Evolutionary conservation across 2,329 filamentous ascomycete species (phyloP).

Genomic region (Chaetothyriales sp.): DNA sequence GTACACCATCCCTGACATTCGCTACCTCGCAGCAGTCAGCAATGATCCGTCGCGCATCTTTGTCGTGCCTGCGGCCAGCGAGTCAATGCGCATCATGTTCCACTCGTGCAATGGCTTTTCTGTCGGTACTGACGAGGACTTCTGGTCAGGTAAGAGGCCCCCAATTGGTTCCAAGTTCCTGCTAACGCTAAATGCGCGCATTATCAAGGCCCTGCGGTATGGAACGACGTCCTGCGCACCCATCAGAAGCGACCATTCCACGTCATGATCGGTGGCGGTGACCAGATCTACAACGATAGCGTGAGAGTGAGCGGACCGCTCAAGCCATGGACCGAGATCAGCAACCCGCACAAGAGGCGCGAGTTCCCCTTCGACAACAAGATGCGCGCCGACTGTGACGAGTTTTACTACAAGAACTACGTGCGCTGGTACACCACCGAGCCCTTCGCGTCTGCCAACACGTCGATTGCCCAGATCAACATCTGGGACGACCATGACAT

Average conservation of each 20-base stretch:
- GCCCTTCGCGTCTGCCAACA: conserved; percentile 44
- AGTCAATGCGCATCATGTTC: conserved; percentile 56
- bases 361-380: conserved; percentile 50
- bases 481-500: conserved; percentile 54
- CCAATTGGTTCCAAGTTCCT: not conserved
- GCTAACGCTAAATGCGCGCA: conserved; percentile 1
- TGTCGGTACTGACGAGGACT: conserved; percentile 48
- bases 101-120: conserved; percentile 56
- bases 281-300: conserved; percentile 66
- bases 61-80: conserved; percentile 41
- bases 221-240: conserved; percentile 49
- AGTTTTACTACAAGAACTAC: conserved; percentile 49
- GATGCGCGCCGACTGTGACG: conserved; percentile 43
- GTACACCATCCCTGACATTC: conserved; percentile 56
- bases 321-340: conserved; percentile 46
- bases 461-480: conserved; percentile 49
- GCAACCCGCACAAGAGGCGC: conserved; percentile 45
- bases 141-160: conserved; percentile 32
- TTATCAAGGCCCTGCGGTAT: conserved; percentile 38
- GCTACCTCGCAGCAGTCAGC: conserved; percentile 41
- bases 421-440: conserved; percentile 53
- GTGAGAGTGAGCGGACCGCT: conserved; percentile 75
- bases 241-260: conserved; percentile 47
- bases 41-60: conserved; percentile 36
- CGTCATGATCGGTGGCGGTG: conserved; percentile 73